Base-by-base conservation (phyloP, 2,329 filamentous ascomycete species). In the Tolypocladium capitatum region DNA sequence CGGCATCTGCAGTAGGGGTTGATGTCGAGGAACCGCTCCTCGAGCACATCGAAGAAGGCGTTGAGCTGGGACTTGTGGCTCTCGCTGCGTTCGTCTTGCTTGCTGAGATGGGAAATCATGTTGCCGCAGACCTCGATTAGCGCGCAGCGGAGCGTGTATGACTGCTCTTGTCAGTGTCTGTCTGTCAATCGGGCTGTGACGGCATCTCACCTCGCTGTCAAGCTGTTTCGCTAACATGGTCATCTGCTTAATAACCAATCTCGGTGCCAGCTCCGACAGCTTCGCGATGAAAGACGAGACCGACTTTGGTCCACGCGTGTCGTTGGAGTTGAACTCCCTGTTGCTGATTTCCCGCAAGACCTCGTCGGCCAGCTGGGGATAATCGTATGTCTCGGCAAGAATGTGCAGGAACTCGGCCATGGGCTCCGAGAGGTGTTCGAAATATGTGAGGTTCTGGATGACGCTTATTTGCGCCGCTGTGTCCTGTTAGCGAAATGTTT, bases 381-480 rank as follows among this genome's bases (percentile, higher is more conserved):
- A 94, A 67, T 98, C 92, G 68, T 97, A 98, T 69, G 96, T 91
- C 63, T 97, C 90, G 1, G 90, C 84, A 27, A 98, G 73, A 59
- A 97, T 98, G 58, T 97, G 88, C 5, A 98, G 71, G 58, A 98
- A 95, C 63, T 98, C 94, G 31, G 92, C 92, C 92, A 98, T 98
- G 1, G 92, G 92, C 61, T 98, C 92, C 0, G 92, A 91, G n/a
- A 98, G 71, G 65, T 98, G 92, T 67, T 98, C 92, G 59, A 97
- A 98, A 63, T 98, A 98, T 5, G 92, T 95, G 55, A 98, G 70
- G 61, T 92, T 97, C 65, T 98, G 92, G 47, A 97, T 90, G 59
- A 98, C 94, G 42, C 90, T 94, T 43, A 94, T 97, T 74, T 98
- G 92, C 2, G 92, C 92, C 46, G 86, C 87, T 94, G 58, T 36